Evolutionary conservation across 208 protist genomes (phyloP).

Genomic region (Wallacemonas collosoma): DNA sequence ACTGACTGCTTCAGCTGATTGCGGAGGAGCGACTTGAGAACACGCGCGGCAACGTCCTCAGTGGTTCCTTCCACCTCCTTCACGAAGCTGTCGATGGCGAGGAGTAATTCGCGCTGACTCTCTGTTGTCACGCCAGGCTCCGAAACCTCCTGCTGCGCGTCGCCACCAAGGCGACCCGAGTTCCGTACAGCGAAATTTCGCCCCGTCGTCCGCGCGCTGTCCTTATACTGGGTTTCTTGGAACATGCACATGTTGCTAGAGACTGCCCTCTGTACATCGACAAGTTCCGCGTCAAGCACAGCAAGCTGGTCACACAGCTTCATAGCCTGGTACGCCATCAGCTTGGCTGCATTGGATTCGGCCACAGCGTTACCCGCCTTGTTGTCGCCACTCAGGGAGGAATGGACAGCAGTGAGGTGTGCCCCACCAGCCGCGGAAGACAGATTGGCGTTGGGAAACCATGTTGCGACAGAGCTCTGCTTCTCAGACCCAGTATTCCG

Average conservation of each 20-base stretch:
- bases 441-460: slow-evolving; percentile 55
- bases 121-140: slow-evolving; percentile 58
- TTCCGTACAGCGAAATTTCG: slow-evolving; percentile 84
- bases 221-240: slow-evolving; percentile 70
- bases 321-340: slow-evolving; percentile 66
- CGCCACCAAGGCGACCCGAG: slow-evolving; percentile 43
- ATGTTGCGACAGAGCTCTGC: slow-evolving; percentile 47
- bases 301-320: slow-evolving; percentile 79
- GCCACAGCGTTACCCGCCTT: slow-evolving; percentile 69
- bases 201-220: slow-evolving; percentile 73
- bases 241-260: slow-evolving; percentile 77
- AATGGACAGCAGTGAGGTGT: slow-evolving; percentile 74
- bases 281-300: slow-evolving; percentile 65
- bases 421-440: slow-evolving; percentile 24
- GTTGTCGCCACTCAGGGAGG: slow-evolving; percentile 70
- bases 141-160: slow-evolving; percentile 1
- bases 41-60: slow-evolving; percentile 45
- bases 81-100: slow-evolving; percentile 68
- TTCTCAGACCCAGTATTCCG: slow-evolving; percentile 51
- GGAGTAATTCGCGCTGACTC: slow-evolving; percentile 61
- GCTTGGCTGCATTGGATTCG: slow-evolving; percentile 61
- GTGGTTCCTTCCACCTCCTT: slow-evolving; percentile 66
- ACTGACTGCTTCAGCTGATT: slow-evolving; percentile 72
- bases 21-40: slow-evolving; percentile 66
- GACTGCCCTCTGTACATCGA: slow-evolving; percentile 70